These are phyloP conservation scores for Colletotrichum destructivum DNA, from an alignment of 2,329 filamentous ascomycete genomes.

Conservation along the genomic window DNA sequence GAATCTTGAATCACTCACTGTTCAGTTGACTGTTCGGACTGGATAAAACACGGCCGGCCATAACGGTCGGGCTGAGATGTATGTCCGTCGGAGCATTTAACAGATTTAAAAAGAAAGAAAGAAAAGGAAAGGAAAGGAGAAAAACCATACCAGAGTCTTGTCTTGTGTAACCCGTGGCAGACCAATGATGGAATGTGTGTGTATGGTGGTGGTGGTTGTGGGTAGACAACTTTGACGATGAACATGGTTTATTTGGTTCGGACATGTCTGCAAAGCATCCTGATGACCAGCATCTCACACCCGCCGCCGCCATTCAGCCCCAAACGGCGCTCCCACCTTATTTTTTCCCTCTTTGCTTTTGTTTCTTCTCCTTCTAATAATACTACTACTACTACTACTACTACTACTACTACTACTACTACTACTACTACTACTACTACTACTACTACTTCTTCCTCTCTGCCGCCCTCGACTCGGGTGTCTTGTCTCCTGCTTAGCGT, in stretches of 20 bases:
- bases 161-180: not conserved
- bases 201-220: not conserved
- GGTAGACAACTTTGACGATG: not conserved
- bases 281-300: not conserved
- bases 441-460: no score
- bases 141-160: not conserved
- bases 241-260: not conserved
- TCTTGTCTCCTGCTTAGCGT: not conserved
- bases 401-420: no score
- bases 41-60: not conserved
- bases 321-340: not conserved
- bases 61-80: conserved; percentile 2
- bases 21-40: not conserved
- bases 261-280: not conserved
- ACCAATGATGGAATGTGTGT: not conserved
- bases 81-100: not conserved
- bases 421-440: no score
- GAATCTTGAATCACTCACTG: not conserved
- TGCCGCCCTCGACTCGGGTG: not conserved
- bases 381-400: no score
- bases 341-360: not conserved
- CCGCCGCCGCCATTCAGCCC: not conserved
- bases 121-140: no score
- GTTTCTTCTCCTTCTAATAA: no score
- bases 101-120: no score